Conservation (phyloP, 2,329 filamentous ascomycete species). For the Aphanocladium album region DNA sequence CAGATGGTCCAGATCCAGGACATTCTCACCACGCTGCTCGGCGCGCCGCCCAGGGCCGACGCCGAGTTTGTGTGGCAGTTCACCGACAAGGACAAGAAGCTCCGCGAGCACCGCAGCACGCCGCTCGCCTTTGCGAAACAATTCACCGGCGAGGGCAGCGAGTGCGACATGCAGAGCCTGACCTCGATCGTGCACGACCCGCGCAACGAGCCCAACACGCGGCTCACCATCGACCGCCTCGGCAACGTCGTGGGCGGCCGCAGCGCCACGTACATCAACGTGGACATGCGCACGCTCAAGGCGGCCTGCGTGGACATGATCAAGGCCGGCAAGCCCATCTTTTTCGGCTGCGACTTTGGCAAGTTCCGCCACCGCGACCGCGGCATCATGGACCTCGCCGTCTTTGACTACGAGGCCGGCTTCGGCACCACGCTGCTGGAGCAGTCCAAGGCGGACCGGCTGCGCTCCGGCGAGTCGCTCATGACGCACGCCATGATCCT, state of each 20-base stretch:
- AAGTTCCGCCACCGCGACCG: conserved; percentile 60
- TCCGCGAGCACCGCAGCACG: conserved; percentile 36
- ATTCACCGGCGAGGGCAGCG: conserved; percentile 49
- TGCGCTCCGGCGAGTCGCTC: conserved; percentile 63
- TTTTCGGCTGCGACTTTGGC: conserved; percentile 78
- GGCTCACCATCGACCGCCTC: conserved; percentile 55
- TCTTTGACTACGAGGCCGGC: conserved; percentile 70
- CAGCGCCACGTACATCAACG: conserved; percentile 71
- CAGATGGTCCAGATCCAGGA: conserved; percentile 72
- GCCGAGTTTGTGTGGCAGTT: conserved; percentile 68
- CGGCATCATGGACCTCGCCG: conserved; percentile 68
- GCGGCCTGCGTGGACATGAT: conserved; percentile 66
- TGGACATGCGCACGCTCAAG: conserved; percentile 64
- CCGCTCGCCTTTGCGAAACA: conserved; percentile 64
- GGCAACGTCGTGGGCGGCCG: conserved; percentile 70
- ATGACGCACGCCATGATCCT: conserved; percentile 87
- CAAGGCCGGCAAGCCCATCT: conserved; percentile 65
- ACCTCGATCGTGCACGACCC: conserved; percentile 77
- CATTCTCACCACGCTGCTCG: conserved; percentile 70
- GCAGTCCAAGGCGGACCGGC: conserved; percentile 64
- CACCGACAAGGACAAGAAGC: conserved; percentile 20
- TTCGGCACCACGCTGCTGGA: conserved; percentile 67
- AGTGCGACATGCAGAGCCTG: conserved; percentile 55
- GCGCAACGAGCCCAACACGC: conserved; percentile 63
- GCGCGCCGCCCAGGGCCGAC: conserved; percentile 61